These are phyloP conservation scores for Neurospora sp. DNA, from an alignment of 495 filamentous ascomycete species.

Conservation along the genomic window DNA sequence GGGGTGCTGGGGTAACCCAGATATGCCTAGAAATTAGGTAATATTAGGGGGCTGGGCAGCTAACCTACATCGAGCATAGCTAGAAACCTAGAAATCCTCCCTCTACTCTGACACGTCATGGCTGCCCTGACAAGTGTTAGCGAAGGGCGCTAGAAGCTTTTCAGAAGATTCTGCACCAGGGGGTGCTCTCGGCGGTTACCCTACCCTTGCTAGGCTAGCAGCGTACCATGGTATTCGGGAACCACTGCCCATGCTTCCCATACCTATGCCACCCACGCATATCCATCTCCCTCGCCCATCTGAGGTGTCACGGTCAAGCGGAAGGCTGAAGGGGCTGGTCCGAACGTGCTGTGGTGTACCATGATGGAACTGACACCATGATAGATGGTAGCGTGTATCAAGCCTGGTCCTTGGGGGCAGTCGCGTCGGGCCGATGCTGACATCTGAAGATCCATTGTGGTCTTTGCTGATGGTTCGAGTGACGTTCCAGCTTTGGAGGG, in stretches of 20 bases:
- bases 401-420: background rate
- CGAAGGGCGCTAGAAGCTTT: constrained; percentile 11
- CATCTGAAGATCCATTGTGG: background rate
- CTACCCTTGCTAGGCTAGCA: background rate
- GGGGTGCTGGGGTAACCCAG: too few species aligned
- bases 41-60: too few species aligned
- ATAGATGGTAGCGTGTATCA: background rate
- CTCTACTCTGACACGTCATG: background rate
- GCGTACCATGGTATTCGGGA: background rate
- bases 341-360: background rate
- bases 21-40: too few species aligned
- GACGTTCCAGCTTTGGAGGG: background rate
- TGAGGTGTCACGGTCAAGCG: background rate
- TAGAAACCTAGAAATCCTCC: too few species aligned
- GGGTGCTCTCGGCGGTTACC: background rate
- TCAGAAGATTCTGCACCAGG: constrained; percentile 10
- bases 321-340: background rate
- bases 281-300: background rate
- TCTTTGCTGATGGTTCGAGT: background rate
- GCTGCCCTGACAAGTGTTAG: background rate
- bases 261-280: background rate
- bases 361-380: background rate
- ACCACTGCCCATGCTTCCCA: background rate
- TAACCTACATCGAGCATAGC: too few species aligned
- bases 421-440: background rate